Base-by-base conservation (phyloP, 768 basidiomycete species). In the Lentinula lateritia region DNA sequence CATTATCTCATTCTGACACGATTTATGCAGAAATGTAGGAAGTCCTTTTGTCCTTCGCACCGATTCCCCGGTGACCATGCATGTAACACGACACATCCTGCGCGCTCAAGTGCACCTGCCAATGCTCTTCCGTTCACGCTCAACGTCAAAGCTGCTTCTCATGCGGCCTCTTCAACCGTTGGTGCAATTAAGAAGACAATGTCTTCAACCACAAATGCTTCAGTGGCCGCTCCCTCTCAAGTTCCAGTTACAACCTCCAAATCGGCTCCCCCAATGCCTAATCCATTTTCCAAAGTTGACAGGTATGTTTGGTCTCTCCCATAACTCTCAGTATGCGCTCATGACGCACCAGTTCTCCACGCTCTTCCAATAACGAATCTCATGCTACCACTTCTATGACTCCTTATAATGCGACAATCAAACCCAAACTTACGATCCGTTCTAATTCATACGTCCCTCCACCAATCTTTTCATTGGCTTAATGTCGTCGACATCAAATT, bases 31-130 rank as follows among this genome's bases (percentile, higher is more conserved):
- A 80, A 80, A 70, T 94, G 92, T 72, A 79, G 73, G 48, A 74
- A 83, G 63, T 85, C 88, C 64, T 94, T 86, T 69, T 95, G 92
- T 69, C 80, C 89, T 0, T 74, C 83, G 32, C 92, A 95, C 69
- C 89, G 93, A 48, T 92, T 92, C 72, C 87, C 91, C 8, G 76
- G 76, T 45, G 87, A 90, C 65, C 92, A 95, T 64, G 77, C 62
- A 57, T 92, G 92, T 66, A 32, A 71, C 34, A 52, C 69, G 18
- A 36, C 70, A 10, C 48, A 73, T 62, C 9, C 38, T 62, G 38
- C 46, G 66, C 53, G 63, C 64, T 53, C 46, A 61, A 74, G 75
- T 36, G 63, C 80, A 55, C 78, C 75, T 43, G 75, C 76, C 2
- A 71, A 75, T 58, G 76, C 78, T 20, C 77, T 79, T 3, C 65